Conservation (phyloP, 768 basidiomycete genomes). For the Floccularia luteovirens region DNA sequence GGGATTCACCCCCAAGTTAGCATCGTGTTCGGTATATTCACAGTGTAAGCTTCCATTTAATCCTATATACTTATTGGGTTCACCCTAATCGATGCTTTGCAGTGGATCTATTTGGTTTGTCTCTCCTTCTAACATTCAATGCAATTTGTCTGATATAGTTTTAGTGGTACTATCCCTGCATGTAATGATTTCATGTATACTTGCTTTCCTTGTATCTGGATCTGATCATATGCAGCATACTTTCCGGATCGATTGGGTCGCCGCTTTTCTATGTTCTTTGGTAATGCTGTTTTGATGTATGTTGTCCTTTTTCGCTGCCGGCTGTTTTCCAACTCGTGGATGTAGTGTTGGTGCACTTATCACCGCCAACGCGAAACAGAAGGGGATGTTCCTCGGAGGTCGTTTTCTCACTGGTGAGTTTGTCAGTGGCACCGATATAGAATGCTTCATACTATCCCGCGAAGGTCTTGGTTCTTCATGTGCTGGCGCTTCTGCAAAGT, state of each 20-base stretch:
- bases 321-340: slow-evolving; percentile 2
- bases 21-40: slow-evolving; percentile 49
- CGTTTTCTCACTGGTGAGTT: slow-evolving; percentile 40
- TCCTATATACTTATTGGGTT: not conserved
- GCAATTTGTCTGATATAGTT: not conserved
- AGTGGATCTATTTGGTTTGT: slow-evolving; percentile 33
- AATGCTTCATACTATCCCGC: not conserved
- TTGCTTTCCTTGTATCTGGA: slow-evolving; percentile 1
- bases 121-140: not conserved
- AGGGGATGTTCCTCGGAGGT: slow-evolving; percentile 38
- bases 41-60: slow-evolving; percentile 26
- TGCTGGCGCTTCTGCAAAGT: slow-evolving; percentile 41
- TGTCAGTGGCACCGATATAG: not conserved
- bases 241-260: slow-evolving; percentile 43
- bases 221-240: slow-evolving; percentile 20
- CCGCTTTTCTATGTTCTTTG: slow-evolving; percentile 41
- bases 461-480: slow-evolving; percentile 34
- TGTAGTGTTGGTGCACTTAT: slow-evolving; percentile 36
- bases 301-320: slow-evolving; percentile 8
- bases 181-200: slow-evolving; percentile 16
- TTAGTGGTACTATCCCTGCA: slow-evolving; percentile 37
- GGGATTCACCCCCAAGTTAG: slow-evolving; percentile 11
- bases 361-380: slow-evolving; percentile 37
- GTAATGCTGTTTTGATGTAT: slow-evolving; percentile 36
- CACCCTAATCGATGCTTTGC: slow-evolving; percentile 1